Conservation (phyloP, 257 asterid species). For the Ilex aquifolium region DNA sequence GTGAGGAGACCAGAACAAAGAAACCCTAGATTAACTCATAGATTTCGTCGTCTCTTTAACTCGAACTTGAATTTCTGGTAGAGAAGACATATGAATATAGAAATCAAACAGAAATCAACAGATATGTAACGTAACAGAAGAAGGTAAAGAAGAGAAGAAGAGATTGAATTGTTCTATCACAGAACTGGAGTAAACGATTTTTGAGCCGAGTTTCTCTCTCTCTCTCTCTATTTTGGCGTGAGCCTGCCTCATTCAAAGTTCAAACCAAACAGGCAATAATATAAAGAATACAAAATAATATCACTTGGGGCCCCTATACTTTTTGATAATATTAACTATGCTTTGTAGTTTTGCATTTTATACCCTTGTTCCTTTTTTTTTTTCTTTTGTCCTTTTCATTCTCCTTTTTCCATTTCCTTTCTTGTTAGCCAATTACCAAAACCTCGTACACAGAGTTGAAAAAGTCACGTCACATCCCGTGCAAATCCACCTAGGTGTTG, state of each 20-base stretch:
- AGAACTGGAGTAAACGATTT: slow-evolving; percentile 17
- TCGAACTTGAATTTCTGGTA: slow-evolving; percentile 7
- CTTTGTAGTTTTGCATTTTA: too few species aligned
- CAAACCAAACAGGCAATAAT: not conserved
- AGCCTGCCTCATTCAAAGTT: slow-evolving; percentile 16
- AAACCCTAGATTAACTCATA: slow-evolving; percentile 16
- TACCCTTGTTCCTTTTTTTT: too few species aligned
- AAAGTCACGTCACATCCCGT: too few species aligned
- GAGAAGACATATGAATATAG: not conserved
- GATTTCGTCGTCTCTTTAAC: slow-evolving; percentile 20
- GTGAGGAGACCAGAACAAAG: slow-evolving; percentile 8
- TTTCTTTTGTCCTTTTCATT: too few species aligned
- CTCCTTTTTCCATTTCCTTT: too few species aligned
- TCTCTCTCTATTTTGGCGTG: slow-evolving; percentile 15
- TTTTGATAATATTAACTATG: too few species aligned
- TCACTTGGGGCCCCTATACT: too few species aligned
- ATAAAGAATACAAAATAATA: too few species aligned
- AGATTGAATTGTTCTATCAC: slow-evolving; percentile 24
- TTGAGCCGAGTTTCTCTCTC: slow-evolving; percentile 16
- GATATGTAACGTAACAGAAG: not conserved
- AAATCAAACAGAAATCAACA: not conserved
- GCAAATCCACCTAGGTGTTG: too few species aligned
- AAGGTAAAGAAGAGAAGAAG: not conserved
- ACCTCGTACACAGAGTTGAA: too few species aligned
- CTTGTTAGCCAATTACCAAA: too few species aligned